A percentile compares a stretch with the other conserved stretches of the same genome.
These are phyloP conservation scores for Boletus barrowsii DNA, from an alignment of 768 basidiomycete species.

Conservation along the genomic window DNA sequence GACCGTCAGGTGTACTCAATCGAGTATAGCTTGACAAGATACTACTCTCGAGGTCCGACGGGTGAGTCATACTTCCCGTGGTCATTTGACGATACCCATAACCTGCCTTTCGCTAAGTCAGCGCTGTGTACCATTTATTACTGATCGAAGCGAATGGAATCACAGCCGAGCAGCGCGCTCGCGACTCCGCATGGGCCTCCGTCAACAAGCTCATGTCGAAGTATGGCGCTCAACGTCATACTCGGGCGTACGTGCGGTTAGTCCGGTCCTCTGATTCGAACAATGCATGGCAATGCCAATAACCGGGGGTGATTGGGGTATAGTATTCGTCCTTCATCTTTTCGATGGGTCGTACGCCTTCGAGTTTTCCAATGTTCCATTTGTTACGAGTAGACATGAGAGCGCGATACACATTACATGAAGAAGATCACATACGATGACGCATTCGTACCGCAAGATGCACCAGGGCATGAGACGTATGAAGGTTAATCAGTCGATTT, in stretches of 20 bases:
- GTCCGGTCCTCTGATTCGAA: too few species aligned
- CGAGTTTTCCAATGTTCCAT: too few species aligned
- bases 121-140: background rate
- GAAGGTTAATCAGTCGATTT: conserved; percentile 7
- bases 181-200: too few species aligned
- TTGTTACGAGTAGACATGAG: background rate
- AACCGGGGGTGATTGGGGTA: background rate
- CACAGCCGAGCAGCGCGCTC: background rate
- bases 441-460: conserved; percentile 34
- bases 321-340: background rate
- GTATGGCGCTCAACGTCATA: too few species aligned
- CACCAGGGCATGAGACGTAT: conserved; percentile 5
- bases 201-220: too few species aligned
- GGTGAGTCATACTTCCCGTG: background rate
- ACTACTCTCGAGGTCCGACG: background rate
- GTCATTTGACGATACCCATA: background rate
- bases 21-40: background rate
- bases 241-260: too few species aligned
- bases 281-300: background rate
- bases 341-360: background rate
- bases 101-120: background rate
- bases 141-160: background rate
- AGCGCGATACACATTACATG: conserved; percentile 18
- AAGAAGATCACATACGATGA: conserved; percentile 35
- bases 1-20: background rate